Conservation (phyloP, 495 filamentous ascomycete species). For the Xanthoparmelia taractica region DNA sequence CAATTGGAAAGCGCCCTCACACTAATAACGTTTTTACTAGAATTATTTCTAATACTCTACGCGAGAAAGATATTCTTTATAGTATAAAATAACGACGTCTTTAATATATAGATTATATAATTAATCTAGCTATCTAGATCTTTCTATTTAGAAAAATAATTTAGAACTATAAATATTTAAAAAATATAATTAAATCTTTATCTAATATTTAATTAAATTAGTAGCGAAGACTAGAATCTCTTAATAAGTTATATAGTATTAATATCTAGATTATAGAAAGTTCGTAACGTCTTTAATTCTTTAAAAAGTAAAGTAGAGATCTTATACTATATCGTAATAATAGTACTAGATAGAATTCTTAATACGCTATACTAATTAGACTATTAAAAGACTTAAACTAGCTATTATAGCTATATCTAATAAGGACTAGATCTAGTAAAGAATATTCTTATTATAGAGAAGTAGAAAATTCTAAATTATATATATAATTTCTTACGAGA, state of each 20-base stretch:
- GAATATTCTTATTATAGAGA: neutral
- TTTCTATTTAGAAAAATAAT: neutral
- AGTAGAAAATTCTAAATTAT: neutral
- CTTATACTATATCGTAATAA: too few species aligned
- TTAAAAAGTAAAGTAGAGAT: neutral
- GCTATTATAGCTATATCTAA: neutral
- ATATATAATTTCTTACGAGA: too few species aligned
- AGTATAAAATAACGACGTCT: neutral
- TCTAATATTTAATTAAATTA: neutral
- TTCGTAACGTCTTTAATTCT: neutral
- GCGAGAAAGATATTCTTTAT: too few species aligned
- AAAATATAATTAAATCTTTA: neutral
- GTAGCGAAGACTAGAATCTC: neutral
- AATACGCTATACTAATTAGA: neutral
- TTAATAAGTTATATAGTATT: neutral
- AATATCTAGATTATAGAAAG: neutral
- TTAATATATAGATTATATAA: too few species aligned
- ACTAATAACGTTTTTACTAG: too few species aligned
- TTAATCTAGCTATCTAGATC: too few species aligned
- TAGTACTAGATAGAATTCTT: too few species aligned
- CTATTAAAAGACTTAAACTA: neutral
- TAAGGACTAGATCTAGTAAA: neutral
- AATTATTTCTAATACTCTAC: too few species aligned
- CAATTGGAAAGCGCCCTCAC: too few species aligned
- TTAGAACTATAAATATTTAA: neutral